Conservation (phyloP, 176 grass and related monocot genomes). For the Elymus sibiricus region DNA sequence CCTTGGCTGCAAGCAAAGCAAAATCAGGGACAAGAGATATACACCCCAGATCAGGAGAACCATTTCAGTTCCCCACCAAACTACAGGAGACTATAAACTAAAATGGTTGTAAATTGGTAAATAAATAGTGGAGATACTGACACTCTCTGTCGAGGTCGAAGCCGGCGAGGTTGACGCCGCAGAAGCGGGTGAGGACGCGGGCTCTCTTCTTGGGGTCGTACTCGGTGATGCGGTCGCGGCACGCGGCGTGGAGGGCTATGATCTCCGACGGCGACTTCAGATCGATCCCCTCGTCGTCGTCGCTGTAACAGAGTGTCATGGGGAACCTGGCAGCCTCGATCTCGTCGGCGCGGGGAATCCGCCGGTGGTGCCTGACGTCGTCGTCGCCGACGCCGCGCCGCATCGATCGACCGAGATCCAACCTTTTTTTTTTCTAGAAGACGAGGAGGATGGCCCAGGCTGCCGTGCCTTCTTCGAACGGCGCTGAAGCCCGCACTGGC, state of each 20-base stretch:
- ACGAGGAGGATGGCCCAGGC: no score
- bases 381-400: neutral
- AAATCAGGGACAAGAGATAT: neutral
- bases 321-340: neutral
- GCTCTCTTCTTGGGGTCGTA: neutral
- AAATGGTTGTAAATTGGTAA: neutral
- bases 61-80: no score
- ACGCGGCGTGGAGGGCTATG: neutral
- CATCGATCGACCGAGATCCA: neutral
- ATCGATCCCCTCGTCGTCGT: neutral
- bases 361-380: neutral
- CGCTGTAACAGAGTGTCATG: neutral
- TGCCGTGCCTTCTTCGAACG: no score
- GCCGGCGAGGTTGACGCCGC: neutral
- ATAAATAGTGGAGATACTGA: neutral
- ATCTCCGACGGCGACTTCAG: neutral
- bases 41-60: neutral
- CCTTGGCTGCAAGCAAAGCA: neutral
- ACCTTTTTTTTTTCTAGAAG: no score
- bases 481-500: no score
- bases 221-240: neutral
- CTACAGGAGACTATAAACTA: neutral
- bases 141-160: slow-evolving; percentile 3
- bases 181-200: neutral
- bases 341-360: neutral